phyloP scores from a whole-genome alignment of 2,329 filamentous ascomycete genomes.

The Phaeosphaeria sp. region DNA sequence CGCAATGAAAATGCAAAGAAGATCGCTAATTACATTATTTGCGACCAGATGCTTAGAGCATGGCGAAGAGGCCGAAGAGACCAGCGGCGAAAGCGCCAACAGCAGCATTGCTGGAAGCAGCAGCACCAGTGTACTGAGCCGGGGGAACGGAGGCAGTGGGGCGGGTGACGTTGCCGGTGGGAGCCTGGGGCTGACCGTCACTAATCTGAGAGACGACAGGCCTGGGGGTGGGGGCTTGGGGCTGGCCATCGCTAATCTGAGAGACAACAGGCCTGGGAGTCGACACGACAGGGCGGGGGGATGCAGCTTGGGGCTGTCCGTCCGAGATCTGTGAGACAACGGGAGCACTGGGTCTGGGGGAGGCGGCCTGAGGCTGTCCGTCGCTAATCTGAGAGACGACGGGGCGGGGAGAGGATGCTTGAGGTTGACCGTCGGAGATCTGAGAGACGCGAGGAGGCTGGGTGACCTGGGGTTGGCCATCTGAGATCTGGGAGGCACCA shows the following conservation, averaged over 20 bases:
- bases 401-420: conserved; percentile 16
- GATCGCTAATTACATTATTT: conserved; percentile 12
- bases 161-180: conserved; percentile 14
- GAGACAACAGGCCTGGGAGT: conserved; percentile 16
- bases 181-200: conserved; percentile 32
- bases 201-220: too few relatives aligned
- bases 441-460: conserved; percentile 23
- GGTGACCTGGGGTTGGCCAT: conserved; percentile 20
- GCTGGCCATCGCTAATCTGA: too few relatives aligned
- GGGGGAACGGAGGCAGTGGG: conserved; percentile 19
- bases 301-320: conserved; percentile 24
- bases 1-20: conserved; percentile 2
- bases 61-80: conserved; percentile 34
- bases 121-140: conserved; percentile 41
- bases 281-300: conserved; percentile 19
- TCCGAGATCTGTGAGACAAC: conserved; percentile 18
- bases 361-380: conserved; percentile 30
- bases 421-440: conserved; percentile 40
- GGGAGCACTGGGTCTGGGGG: conserved; percentile 6
- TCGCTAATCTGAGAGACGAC: too few relatives aligned
- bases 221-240: too few relatives aligned
- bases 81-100: conserved; percentile 37
- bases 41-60: conserved; percentile 34
- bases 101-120: conserved; percentile 24
- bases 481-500: conserved; percentile 13